phyloP scores from a whole-genome alignment of 768 basidiomycete genomes.

The Mycena sanguinolenta region DNA sequence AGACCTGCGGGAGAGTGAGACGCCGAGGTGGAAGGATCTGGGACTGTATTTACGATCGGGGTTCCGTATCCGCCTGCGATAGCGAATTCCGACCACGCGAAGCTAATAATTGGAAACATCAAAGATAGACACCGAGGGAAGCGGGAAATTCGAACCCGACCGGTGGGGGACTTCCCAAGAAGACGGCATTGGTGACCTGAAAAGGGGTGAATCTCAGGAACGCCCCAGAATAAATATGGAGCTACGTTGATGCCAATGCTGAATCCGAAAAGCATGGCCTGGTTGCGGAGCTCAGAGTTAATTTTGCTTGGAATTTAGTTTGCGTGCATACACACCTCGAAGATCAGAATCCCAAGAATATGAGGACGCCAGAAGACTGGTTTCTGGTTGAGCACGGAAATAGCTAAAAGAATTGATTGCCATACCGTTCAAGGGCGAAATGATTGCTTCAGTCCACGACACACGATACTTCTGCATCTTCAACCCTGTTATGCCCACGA shows the following conservation, averaged over 20 bases:
- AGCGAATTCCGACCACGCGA: constrained; percentile 52
- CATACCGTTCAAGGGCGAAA: constrained; percentile 55
- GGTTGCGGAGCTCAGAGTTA: not conserved
- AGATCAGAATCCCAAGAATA: constrained; percentile 62
- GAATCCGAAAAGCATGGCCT: constrained; percentile 74
- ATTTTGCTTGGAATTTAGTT: constrained; percentile 3
- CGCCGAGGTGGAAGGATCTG: not conserved
- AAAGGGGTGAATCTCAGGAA: not conserved
- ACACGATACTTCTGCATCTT: constrained; percentile 70
- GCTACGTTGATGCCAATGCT: constrained; percentile 72
- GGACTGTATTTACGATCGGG: constrained; percentile 58
- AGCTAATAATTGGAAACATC: constrained; percentile 11
- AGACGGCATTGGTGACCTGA: constrained; percentile 76
- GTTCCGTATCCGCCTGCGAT: constrained; percentile 69
- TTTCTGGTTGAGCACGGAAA: too few relatives aligned
- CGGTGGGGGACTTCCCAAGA: constrained; percentile 68
- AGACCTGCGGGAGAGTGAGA: constrained; percentile 50
- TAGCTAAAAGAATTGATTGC: too few relatives aligned
- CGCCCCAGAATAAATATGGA: not conserved
- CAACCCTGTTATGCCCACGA: constrained; percentile 73
- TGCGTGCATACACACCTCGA: constrained; percentile 55
- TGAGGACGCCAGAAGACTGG: constrained; percentile 74
- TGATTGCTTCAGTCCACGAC: constrained; percentile 61
- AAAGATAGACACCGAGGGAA: constrained; percentile 33
- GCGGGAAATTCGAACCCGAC: constrained; percentile 60